Conservation (phyloP, 2,329 filamentous ascomycete species). For the Thielaviopsis euricoi region DNA sequence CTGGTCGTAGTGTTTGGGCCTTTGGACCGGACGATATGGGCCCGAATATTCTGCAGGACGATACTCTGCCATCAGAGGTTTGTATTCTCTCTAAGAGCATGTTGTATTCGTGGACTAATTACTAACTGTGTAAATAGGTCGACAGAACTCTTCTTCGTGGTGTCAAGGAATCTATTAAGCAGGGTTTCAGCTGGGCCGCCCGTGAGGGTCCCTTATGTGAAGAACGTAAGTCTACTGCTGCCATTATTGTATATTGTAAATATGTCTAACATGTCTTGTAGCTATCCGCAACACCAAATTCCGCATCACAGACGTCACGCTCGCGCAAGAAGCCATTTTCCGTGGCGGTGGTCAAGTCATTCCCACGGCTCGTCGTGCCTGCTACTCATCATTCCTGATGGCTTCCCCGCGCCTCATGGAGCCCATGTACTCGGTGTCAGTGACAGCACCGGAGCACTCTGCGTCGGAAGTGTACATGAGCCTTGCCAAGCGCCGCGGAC, state of each 20-base stretch:
- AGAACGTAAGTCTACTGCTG: slow-evolving; percentile 54
- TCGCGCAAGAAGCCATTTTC: slow-evolving; percentile 84
- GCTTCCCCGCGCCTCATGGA: slow-evolving; percentile 94
- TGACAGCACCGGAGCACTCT: slow-evolving; percentile 81
- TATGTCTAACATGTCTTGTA: slow-evolving; percentile 20
- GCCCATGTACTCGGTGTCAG: slow-evolving; percentile 79
- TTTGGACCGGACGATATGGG: slow-evolving; percentile 93
- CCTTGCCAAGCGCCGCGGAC: slow-evolving; percentile 70
- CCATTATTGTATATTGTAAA: slow-evolving; percentile 4
- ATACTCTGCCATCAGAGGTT: slow-evolving; percentile 79
- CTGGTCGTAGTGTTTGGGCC: slow-evolving; percentile 91
- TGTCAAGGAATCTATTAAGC: slow-evolving; percentile 81
- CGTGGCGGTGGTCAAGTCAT: slow-evolving; percentile 95
- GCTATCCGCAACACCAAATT: slow-evolving; percentile 97
- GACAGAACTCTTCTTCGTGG: slow-evolving; percentile 80
- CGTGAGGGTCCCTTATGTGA: slow-evolving; percentile 92
- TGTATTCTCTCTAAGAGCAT: slow-evolving; percentile 17
- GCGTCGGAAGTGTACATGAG: slow-evolving; percentile 85
- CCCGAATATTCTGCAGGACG: slow-evolving; percentile 91
- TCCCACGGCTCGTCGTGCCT: slow-evolving; percentile 77
- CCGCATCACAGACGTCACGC: slow-evolving; percentile 76
- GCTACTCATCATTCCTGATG: slow-evolving; percentile 95
- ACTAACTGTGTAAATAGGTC: slow-evolving; percentile 34
- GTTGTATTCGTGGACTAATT: neutral
- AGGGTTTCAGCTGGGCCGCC: slow-evolving; percentile 94